Evolutionary conservation across 257 asterid genomes (phyloP), one percentile per base, ranked within the genome.

Genomic region (Nicotiana noctiflora): DNA sequence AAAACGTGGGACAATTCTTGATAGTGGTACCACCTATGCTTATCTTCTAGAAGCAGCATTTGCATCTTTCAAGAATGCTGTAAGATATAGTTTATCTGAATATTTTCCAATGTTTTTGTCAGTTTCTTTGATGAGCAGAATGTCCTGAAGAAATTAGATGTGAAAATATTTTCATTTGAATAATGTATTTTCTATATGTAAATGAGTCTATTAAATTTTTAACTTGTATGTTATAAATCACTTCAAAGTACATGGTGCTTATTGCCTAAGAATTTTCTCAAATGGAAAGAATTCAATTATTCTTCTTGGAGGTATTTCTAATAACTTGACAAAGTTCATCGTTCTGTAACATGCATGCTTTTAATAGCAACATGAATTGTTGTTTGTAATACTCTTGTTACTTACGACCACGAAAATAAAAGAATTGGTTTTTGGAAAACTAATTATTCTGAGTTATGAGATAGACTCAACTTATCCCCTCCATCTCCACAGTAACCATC

Each of bases 271-370:
- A 66, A 88, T 96, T 84, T 96, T 94, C 82, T 98, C 93, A 87
- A 96, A 91, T 87, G 99, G 97, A 72, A 94, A 94, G 90, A 98
- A 92, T 86, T 95, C 97, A n/a, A 92, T 98, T 79, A 94, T 98
- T 83, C 98, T 96, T 82, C 85, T 96, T 86, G 99, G 99, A 85
- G 99, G 99, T 96, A 91, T 56, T 52, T 77, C 46, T 27, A n/a
- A 49, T 21, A 31, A 46, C 61, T 74, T 74, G 61, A 74, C 61
- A 49, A 74, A n/a, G 40, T 74, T 74, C 44, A 49, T 46, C 61
- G 0, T 7, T 23, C 61, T 74, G 78, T 21, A 72, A 74, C 56
- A 18, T 64, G 53, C 40, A 15, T 52, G 15, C 32, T 75, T 63
- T 21, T 55, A 5, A 44, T 14, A 32, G 64, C 13, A 55, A 74